Evolutionary conservation across 306 rosid species (phyloP).

Genomic region (Cajanus cajan): DNA sequence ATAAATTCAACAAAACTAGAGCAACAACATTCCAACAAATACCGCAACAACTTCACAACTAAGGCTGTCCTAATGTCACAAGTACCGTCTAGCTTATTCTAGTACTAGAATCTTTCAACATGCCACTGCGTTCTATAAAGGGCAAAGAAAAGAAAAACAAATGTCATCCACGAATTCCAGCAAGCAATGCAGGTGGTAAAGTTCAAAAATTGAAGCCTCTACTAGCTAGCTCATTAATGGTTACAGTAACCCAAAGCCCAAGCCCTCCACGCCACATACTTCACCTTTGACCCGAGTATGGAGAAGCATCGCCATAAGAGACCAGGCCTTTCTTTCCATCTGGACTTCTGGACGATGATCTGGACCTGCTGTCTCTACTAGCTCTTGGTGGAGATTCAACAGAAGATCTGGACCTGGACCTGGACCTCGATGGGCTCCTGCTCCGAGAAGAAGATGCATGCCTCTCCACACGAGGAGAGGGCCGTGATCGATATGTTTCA

Average conservation of each 20-base stretch:
- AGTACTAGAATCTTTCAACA: conserved; percentile 37
- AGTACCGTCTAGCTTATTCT: conserved; percentile 27
- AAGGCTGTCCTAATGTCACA: conserved; percentile 8
- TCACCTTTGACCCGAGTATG: conserved; percentile 11
- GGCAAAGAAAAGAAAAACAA: not conserved
- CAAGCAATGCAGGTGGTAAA: conserved; percentile 4
- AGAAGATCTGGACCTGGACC: conserved; percentile 48
- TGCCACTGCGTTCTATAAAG: conserved; percentile 14
- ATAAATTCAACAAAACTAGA: conserved; percentile 9
- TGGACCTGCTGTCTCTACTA: conserved; percentile 50
- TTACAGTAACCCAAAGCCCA: not conserved
- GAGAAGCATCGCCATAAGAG: conserved; percentile 68
- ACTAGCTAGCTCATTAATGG: not conserved
- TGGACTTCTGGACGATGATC: conserved; percentile 68
- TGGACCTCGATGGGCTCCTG: conserved; percentile 51
- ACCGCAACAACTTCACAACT: conserved; percentile 18
- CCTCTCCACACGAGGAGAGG: conserved; percentile 55
- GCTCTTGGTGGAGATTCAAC: conserved; percentile 54
- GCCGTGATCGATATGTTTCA: conserved; percentile 44
- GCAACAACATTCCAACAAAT: conserved; percentile 23
- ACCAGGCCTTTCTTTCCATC: conserved; percentile 80
- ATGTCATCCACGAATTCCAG: not conserved
- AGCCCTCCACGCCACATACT: not conserved
- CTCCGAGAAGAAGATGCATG: conserved; percentile 56
- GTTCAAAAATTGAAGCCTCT: conserved; percentile 5